phyloP scores from a whole-genome alignment of 768 basidiomycete genomes.

The Suillus lakei region DNA sequence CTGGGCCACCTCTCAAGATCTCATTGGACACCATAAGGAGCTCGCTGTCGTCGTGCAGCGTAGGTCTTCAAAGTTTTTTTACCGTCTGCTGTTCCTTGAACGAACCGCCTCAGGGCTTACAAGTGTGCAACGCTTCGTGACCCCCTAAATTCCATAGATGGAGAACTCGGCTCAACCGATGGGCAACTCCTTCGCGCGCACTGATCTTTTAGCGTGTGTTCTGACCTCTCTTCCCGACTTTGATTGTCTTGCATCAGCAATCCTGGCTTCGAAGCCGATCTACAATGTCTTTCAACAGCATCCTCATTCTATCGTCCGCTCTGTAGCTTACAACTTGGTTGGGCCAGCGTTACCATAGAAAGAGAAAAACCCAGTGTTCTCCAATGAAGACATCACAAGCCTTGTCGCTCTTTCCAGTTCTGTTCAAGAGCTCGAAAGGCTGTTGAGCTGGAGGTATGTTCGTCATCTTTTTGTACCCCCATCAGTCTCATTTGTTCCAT shows the following conservation, averaged over 20 bases:
- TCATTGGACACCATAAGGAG: neutral
- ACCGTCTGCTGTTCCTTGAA: neutral
- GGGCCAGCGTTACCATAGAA: conserved; percentile 31
- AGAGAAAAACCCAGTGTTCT: conserved; percentile 21
- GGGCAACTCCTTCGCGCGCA: conserved; percentile 19
- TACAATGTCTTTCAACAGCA: conserved; percentile 26
- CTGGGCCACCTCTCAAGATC: neutral
- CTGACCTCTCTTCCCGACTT: conserved; percentile 26
- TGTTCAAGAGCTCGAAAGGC: conserved; percentile 18
- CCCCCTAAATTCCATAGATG: neutral
- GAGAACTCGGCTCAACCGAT: neutral
- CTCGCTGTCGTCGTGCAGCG: neutral
- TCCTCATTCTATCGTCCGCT: conserved; percentile 23
- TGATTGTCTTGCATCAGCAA: conserved; percentile 20
- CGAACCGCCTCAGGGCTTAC: neutral
- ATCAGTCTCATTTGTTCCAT: conserved; percentile 10
- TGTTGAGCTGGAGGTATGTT: conserved; percentile 27
- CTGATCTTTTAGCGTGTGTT: conserved; percentile 29
- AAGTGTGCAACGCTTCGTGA: neutral
- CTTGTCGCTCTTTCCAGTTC: conserved; percentile 24
- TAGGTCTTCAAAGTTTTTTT: neutral
- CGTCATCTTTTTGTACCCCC: neutral
- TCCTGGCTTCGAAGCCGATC: conserved; percentile 21
- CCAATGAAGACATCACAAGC: conserved; percentile 22
- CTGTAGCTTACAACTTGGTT: conserved; percentile 25